A percentile compares a stretch with the other conserved stretches of the same genome.
phyloP scores from a whole-genome alignment of 768 basidiomycete species.

The Lyophyllum decastes region DNA sequence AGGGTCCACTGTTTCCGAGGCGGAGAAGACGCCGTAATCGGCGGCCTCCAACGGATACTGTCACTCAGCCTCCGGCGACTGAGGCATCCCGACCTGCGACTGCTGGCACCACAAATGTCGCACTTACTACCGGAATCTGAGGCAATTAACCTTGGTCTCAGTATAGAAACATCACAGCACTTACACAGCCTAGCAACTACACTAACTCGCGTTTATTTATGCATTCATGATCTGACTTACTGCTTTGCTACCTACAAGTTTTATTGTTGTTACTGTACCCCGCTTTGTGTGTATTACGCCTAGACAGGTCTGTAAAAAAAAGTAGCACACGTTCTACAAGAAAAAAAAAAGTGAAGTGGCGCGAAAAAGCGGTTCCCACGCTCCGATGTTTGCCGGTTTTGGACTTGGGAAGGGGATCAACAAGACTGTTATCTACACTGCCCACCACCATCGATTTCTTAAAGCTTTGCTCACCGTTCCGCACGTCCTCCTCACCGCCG shows the following conservation, averaged over 20 bases:
- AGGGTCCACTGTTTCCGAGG: slow-evolving; percentile 77
- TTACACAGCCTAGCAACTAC: background rate
- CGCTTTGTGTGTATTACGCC: background rate
- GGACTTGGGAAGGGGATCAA: slow-evolving; percentile 29
- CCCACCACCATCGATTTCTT: slow-evolving; percentile 47
- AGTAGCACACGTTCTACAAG: background rate
- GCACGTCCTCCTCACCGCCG: slow-evolving; percentile 12
- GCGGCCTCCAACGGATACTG: slow-evolving; percentile 2
- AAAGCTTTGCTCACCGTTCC: slow-evolving; percentile 12
- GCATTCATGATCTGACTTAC: background rate
- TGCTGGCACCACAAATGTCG: background rate
- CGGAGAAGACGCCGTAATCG: slow-evolving; percentile 10
- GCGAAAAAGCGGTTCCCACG: slow-evolving; percentile 37
- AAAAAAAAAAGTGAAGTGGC: slow-evolving; percentile 19
- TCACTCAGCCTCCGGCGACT: slow-evolving; percentile 17
- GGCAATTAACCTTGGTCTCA: background rate
- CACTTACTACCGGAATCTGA: background rate
- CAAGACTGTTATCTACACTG: slow-evolving; percentile 44
- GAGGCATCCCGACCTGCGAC: background rate
- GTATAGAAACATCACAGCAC: background rate
- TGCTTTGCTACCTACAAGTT: background rate
- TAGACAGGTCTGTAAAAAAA: background rate
- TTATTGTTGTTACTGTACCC: background rate
- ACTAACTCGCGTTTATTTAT: background rate
- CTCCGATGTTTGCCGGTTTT: slow-evolving; percentile 43